These are phyloP conservation scores for Mycena latifolia DNA, from an alignment of 768 basidiomycete genomes.

Conservation along the genomic window DNA sequence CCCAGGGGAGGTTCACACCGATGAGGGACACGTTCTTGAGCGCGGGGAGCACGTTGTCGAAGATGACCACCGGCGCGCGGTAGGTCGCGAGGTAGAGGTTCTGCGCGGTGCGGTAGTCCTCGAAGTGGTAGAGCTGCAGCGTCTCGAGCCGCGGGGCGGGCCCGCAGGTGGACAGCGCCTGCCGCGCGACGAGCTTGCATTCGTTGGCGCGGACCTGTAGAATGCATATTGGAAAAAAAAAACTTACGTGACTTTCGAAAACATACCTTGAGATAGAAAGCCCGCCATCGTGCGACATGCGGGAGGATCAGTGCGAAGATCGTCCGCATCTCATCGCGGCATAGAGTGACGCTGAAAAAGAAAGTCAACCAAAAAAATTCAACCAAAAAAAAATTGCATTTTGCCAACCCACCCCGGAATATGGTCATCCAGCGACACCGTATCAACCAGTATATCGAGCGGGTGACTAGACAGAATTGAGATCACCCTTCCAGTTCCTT, in stretches of 20 bases:
- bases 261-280: conserved; percentile 64
- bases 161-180: conserved; percentile 63
- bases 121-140: conserved; percentile 75
- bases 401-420: conserved; percentile 46
- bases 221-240: no score
- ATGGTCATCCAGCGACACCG: conserved; percentile 63
- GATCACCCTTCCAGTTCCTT: no score
- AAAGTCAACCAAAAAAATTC: background rate
- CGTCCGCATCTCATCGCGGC: conserved; percentile 58
- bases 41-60: conserved; percentile 63
- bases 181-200: conserved; percentile 68
- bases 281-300: conserved; percentile 65
- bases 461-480: conserved; percentile 27
- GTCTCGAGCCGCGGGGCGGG: conserved; percentile 68
- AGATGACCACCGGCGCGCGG: conserved; percentile 68
- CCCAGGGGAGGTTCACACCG: conserved; percentile 76
- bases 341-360: conserved; percentile 55
- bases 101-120: conserved; percentile 64
- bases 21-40: conserved; percentile 70
- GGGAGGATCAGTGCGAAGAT: conserved; percentile 60
- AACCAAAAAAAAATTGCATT: background rate
- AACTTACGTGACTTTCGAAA: background rate
- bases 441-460: conserved; percentile 71
- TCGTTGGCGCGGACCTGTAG: conserved; percentile 62
- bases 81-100: conserved; percentile 69